Evolutionary conservation across 768 basidiomycete genomes (phyloP).

Genomic region (Butyriboletus loyo): DNA sequence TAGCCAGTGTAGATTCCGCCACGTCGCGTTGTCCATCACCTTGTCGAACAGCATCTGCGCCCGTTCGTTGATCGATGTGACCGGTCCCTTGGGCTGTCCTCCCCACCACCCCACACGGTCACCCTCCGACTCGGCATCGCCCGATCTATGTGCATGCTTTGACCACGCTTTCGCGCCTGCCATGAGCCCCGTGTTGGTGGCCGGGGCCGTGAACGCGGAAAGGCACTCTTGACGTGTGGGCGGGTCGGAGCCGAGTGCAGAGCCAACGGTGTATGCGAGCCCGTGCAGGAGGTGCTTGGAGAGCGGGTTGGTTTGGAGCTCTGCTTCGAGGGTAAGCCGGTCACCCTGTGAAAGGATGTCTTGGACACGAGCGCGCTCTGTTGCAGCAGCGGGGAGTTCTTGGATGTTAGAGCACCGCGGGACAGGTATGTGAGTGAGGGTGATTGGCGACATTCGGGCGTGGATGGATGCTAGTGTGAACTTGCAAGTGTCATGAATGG

Average conservation of each 20-base stretch:
- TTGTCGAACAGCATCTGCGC: conserved; percentile 51
- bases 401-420: conserved; percentile 45
- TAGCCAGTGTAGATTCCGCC: conserved; percentile 66
- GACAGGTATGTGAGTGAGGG: conserved; percentile 8
- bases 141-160: conserved; percentile 60
- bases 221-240: conserved; percentile 51
- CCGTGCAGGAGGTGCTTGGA: conserved; percentile 47
- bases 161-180: conserved; percentile 66
- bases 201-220: conserved; percentile 43
- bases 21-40: conserved; percentile 50
- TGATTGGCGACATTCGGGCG: neutral
- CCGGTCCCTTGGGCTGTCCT: conserved; percentile 47
- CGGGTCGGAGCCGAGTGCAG: conserved; percentile 50
- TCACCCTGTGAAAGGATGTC: conserved; percentile 10
- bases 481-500: no score
- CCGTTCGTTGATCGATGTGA: conserved; percentile 49
- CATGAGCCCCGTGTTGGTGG: conserved; percentile 51
- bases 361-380: conserved; percentile 37
- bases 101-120: conserved; percentile 56
- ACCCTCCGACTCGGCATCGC: neutral
- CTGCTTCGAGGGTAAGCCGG: conserved; percentile 8
- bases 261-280: conserved; percentile 58
- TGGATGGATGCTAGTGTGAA: neutral
- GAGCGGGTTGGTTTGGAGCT: conserved; percentile 31
- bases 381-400: conserved; percentile 40